Percentiles rank a stretch among this genome's conserved stretches.
Conservation (phyloP, 2,329 filamentous ascomycete species). For the Xylariaceae sp. region DNA sequence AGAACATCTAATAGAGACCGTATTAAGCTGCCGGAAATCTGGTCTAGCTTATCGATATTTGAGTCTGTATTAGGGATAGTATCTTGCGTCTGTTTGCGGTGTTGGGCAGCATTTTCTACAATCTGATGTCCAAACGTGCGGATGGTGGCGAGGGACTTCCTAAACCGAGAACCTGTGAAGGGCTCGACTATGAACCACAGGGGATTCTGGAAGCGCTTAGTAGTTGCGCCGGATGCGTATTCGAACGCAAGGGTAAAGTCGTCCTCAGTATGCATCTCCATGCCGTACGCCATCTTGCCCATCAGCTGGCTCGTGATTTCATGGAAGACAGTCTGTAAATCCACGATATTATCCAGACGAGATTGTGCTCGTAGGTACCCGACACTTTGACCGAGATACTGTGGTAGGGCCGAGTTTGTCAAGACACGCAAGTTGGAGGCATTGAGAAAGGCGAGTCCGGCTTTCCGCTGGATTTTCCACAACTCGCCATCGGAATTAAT, state of each 20-base stretch:
- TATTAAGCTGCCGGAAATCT: constrained; percentile 59
- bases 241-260: constrained; percentile 65
- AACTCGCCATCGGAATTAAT: constrained; percentile 68
- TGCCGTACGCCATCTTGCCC: constrained; percentile 70
- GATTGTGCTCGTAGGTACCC: constrained; percentile 40
- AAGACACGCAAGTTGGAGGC: constrained; percentile 59
- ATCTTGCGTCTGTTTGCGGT: constrained; percentile 35
- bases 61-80: constrained; percentile 1
- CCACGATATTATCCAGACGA: constrained; percentile 41
- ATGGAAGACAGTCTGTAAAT: constrained; percentile 63
- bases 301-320: constrained; percentile 68
- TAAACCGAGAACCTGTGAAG: constrained; percentile 51
- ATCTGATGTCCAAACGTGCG: constrained; percentile 60
- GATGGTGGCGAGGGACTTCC: constrained; percentile 52
- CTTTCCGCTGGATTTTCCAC: constrained; percentile 66
- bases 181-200: constrained; percentile 63
- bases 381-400: constrained; percentile 51
- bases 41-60: constrained; percentile 38
- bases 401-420: constrained; percentile 59
- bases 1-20: constrained; percentile 62
- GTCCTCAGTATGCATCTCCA: constrained; percentile 66
- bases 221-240: constrained; percentile 61
- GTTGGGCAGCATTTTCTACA: constrained; percentile 55
- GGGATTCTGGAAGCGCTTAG: constrained; percentile 67
- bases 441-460: constrained; percentile 62